Base-by-base conservation (phyloP, 768 basidiomycete species). In the Dacryopinax primogenitus region DNA sequence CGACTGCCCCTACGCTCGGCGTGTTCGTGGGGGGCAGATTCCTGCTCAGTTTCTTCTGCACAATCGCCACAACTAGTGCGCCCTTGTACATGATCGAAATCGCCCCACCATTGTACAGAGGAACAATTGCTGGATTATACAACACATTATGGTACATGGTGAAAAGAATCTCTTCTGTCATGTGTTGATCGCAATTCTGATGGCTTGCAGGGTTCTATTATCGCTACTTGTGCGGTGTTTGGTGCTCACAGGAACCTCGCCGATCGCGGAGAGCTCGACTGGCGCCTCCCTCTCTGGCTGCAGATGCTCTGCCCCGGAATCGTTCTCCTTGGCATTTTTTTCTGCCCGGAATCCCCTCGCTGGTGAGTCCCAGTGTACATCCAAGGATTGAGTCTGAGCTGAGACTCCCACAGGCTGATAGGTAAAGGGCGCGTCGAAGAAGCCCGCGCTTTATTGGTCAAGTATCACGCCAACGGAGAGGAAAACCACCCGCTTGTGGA, bases 401-500 rank as follows among this genome's bases (percentile, higher is more conserved):
- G 2, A 28, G 13, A 13, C 13, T 4, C 4, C 6, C 12, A 58
- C 26, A 58, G 84, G 84, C 77, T 86, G 2, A 76, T 86, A 33
- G 80, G 82, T 1, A 80, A 80, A 62, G 83, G 84, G 26, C 79
- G 83, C 13, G 72, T 71, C 0, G 76, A 77, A 0, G 82, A 84
- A 66, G 83, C 83, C 0, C 71, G 73, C 63, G 73, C 70, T 0
- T 76, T 82, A 44, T 75, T 85, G 21, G 78, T 74, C 18, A 83
- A 81, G 65, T 85, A 84, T 63, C 84, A 85, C 67, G 84, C 81
- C 0, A 84, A 85, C 64, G 83, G 84, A 1, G 44, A 51, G 61
- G 33, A 37, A 30, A 32, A 58, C 30, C 51, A 58, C 51, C 51
- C 51, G 21, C 51, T 58, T 30, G 51, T 58, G 3, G 51, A 58